phyloP scores from a whole-genome alignment of 257 asterid genomes.

The Solanum corneliomulleri region DNA sequence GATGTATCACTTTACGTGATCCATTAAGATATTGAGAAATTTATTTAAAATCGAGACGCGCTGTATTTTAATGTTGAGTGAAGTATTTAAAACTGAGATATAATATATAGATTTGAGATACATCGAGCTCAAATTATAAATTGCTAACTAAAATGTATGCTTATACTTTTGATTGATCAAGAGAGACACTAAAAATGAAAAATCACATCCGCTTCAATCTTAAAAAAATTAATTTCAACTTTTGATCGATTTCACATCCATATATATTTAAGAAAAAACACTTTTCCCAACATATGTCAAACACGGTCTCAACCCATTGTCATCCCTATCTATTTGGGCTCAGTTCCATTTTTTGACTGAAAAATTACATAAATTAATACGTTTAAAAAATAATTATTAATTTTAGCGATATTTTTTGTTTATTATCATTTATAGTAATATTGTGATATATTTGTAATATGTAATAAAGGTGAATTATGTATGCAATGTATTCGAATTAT shows the following conservation, averaged over 20 bases:
- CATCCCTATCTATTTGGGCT: neutral
- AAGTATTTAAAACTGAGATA: fast-evolving
- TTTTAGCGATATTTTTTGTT: too few species aligned
- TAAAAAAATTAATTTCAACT: neutral
- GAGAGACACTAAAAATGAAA: neutral
- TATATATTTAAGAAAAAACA: too few species aligned
- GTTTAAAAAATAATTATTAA: too few species aligned
- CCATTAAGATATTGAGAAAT: too few species aligned
- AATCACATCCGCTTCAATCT: neutral
- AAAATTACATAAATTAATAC: too few species aligned
- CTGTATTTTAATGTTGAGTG: fast-evolving
- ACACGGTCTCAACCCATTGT: neutral
- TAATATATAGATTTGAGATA: fast-evolving
- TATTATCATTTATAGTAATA: too few species aligned
- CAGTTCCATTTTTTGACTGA: fast-evolving
- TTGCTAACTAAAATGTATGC: neutral
- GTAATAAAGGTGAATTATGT: too few species aligned
- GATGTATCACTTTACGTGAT: fast-evolving
- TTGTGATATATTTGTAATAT: too few species aligned
- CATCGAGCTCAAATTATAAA: too few species aligned
- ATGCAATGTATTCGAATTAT: too few species aligned
- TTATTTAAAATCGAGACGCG: fast-evolving
- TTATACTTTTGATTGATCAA: neutral
- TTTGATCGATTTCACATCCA: too few species aligned
- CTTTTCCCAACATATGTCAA: neutral